Conservation (phyloP, 2,329 filamentous ascomycete species). For the Pyricularia pennisetigena region DNA sequence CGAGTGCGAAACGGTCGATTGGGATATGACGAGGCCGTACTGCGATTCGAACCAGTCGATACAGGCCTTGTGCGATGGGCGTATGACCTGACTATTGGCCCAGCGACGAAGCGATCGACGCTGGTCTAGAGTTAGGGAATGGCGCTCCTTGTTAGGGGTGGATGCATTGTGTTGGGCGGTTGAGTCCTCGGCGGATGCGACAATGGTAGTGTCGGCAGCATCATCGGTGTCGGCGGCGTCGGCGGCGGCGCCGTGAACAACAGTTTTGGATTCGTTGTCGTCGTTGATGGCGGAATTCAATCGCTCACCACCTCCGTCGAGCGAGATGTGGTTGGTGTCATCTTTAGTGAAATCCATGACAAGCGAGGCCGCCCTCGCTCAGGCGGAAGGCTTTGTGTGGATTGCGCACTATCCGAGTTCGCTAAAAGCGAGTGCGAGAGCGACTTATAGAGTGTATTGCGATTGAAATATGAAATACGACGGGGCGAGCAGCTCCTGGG, state of each 20-base stretch:
- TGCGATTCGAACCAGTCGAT: constrained; percentile 52
- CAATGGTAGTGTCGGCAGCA: constrained; percentile 1
- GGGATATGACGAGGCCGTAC: constrained; percentile 51
- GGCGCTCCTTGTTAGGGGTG: constrained; percentile 35
- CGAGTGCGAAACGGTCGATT: constrained; percentile 54
- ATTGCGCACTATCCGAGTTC: not conserved
- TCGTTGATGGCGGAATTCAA: not conserved
- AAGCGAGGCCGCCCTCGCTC: not conserved
- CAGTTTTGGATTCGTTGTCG: not conserved
- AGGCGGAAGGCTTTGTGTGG: not conserved
- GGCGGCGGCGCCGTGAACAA: not conserved
- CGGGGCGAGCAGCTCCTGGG: not conserved
- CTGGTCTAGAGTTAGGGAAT: constrained; percentile 52
- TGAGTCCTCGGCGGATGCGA: not conserved
- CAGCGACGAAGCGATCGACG: constrained; percentile 49
- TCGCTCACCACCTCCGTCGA: not conserved
- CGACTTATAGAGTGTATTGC: not conserved
- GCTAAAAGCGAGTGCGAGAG: not conserved
- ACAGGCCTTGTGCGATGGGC: constrained; percentile 51
- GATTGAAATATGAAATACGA: constrained; percentile 1
- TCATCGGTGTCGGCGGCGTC: not conserved
- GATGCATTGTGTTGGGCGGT: not conserved
- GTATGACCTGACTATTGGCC: constrained; percentile 45
- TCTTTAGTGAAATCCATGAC: constrained; percentile 1
- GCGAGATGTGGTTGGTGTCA: not conserved